Evolutionary conservation across 2,329 filamentous ascomycete genomes (phyloP).

Genomic region (Rhynchosporium secalis): DNA sequence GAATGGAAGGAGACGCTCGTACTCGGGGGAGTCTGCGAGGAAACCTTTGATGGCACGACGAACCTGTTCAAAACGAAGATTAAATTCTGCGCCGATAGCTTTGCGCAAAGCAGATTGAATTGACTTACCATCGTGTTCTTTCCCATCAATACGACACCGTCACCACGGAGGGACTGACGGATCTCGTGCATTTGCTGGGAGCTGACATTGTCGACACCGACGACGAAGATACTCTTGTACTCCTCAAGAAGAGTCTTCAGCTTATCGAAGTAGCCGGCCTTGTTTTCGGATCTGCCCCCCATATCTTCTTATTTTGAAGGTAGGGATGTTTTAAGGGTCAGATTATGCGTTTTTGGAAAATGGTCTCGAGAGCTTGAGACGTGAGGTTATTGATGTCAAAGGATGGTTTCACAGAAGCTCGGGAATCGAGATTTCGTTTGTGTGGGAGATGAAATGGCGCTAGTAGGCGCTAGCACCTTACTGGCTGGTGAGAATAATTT

Average conservation of each 20-base stretch:
- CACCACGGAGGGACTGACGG: conserved; percentile 81
- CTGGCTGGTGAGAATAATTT: not conserved
- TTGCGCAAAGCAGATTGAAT: not conserved
- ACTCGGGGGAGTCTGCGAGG: conserved; percentile 86
- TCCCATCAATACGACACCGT: conserved; percentile 97
- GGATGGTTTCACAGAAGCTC: no score
- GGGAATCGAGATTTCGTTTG: conserved; percentile 14
- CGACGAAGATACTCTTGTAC: conserved; percentile 98
- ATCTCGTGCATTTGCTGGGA: conserved; percentile 99
- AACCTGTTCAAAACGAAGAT: conserved; percentile 54
- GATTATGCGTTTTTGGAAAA: conserved; percentile 30
- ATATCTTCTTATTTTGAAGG: conserved; percentile 96
- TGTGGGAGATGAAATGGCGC: not conserved
- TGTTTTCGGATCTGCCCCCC: conserved; percentile 95
- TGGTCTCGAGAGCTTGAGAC: conserved; percentile 28
- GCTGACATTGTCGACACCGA: conserved; percentile 98
- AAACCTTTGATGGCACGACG: conserved; percentile 98
- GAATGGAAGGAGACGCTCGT: conserved; percentile 93
- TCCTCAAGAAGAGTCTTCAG: conserved; percentile 95
- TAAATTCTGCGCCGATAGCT: conserved; percentile 17
- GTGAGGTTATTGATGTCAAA: conserved; percentile 14
- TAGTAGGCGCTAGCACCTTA: not conserved
- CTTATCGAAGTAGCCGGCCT: conserved; percentile 99
- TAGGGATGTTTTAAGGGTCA: conserved; percentile 95
- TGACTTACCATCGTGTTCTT: conserved; percentile 96